A percentile compares a stretch with the other conserved stretches of the same genome.
Conservation (phyloP, 345 rosid species). For the Theobroma cacao region DNA sequence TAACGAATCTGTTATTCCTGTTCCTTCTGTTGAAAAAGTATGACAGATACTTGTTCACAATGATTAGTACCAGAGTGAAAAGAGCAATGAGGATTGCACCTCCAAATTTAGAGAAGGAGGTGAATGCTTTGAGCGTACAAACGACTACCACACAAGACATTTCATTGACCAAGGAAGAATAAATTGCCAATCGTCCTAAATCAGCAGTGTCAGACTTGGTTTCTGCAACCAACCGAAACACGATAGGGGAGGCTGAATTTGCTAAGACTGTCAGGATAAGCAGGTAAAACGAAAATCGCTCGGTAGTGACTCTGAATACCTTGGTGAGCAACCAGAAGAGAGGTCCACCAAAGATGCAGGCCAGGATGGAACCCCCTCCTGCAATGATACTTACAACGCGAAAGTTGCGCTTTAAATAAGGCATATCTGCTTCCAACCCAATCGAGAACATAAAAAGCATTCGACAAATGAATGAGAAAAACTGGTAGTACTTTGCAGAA, state of each 20-base stretch:
- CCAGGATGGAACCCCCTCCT: constrained; percentile 33
- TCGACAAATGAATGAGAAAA: constrained; percentile 50
- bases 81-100: constrained; percentile 26
- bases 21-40: constrained; percentile 57
- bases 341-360: constrained; percentile 39
- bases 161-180: constrained; percentile 57
- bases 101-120: constrained; percentile 21
- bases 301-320: constrained; percentile 16
- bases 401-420: constrained; percentile 53
- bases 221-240: constrained; percentile 59
- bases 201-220: constrained; percentile 66
- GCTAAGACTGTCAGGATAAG: constrained; percentile 42
- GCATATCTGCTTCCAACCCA: constrained; percentile 64
- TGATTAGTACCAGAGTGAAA: constrained; percentile 29
- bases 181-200: constrained; percentile 60
- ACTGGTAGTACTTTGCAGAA: constrained; percentile 48
- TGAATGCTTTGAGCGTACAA: constrained; percentile 19
- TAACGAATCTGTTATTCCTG: constrained; percentile 53
- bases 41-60: constrained; percentile 48
- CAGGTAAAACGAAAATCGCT: constrained; percentile 22
- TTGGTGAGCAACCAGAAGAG: constrained; percentile 35
- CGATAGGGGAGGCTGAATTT: constrained; percentile 73
- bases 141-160: constrained; percentile 40
- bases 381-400: constrained; percentile 44
- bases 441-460: constrained; percentile 73